Conservation (phyloP, 23 red algal genomes). For the Rhodosorus marinus region DNA sequence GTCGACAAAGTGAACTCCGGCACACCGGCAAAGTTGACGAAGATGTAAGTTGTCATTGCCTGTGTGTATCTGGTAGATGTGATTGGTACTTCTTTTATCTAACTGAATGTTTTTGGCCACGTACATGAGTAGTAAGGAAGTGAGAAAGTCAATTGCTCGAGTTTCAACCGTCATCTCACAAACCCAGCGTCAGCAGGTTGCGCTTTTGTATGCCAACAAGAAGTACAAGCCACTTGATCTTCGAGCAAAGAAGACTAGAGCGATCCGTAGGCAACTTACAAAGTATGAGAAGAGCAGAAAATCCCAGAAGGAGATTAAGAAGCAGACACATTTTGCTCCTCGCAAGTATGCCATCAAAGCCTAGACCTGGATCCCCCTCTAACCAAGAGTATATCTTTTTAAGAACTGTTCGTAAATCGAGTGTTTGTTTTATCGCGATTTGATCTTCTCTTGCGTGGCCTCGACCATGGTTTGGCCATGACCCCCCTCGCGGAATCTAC, state of each 20-base stretch:
- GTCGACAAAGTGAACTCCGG: constrained; percentile 79
- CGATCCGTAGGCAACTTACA: constrained; percentile 77
- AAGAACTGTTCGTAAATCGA: no score
- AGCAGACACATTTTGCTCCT: constrained; percentile 51
- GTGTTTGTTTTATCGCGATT: no score
- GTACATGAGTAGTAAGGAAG: constrained; percentile 22
- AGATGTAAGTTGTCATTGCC: constrained; percentile 41
- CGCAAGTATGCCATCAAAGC: constrained; percentile 73
- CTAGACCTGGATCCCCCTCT: constrained; percentile 2
- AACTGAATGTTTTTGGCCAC: background rate
- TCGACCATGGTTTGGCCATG: no score
- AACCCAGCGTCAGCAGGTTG: constrained; percentile 48
- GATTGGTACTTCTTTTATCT: background rate
- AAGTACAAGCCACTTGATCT: constrained; percentile 96
- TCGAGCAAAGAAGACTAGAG: constrained; percentile 92
- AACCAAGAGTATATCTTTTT: background rate
- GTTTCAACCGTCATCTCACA: constrained; percentile 80
- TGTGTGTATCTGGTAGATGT: background rate
- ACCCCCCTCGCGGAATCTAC: no score
- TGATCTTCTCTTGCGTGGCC: no score
- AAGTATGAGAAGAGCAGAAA: constrained; percentile 53
- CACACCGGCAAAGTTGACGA: constrained; percentile 64
- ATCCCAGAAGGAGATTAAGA: constrained; percentile 50
- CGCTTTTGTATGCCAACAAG: constrained; percentile 58
- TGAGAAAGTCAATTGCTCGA: constrained; percentile 86